Percentiles rank a stretch among this genome's conserved stretches.
Evolutionary conservation across 805 yeast genomes (phyloP).

Genomic region (Teunomyces kruisii): DNA sequence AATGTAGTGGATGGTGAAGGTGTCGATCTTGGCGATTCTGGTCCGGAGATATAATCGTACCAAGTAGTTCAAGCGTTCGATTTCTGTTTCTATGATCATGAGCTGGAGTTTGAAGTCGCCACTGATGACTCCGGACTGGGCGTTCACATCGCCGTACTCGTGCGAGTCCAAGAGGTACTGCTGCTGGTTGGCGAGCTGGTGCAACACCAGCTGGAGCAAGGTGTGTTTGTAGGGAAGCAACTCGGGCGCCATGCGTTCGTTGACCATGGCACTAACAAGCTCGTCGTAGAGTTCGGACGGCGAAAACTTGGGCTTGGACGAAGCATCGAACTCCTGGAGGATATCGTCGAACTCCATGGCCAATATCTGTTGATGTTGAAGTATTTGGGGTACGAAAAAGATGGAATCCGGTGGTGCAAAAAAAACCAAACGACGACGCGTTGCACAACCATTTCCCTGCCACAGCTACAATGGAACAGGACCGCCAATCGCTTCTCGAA

Average conservation of each 20-base stretch:
- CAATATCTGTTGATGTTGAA: not conserved
- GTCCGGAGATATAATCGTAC: constrained; percentile 80
- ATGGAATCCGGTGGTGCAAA: not conserved
- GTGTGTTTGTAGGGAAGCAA: constrained; percentile 70
- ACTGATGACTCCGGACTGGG: constrained; percentile 26
- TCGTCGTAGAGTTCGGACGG: constrained; percentile 17
- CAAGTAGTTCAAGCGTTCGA: constrained; percentile 81
- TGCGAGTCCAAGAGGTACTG: constrained; percentile 76
- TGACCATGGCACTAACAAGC: constrained; percentile 69
- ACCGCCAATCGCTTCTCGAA: constrained; percentile 36
- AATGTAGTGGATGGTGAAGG: constrained; percentile 59
- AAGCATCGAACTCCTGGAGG: constrained; percentile 58
- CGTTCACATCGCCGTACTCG: constrained; percentile 63
- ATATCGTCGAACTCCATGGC: constrained; percentile 67
- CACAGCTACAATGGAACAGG: constrained; percentile 22
- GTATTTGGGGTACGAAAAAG: too few relatives aligned
- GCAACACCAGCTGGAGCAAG: constrained; percentile 57
- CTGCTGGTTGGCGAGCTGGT: constrained; percentile 64
- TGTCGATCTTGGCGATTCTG: constrained; percentile 73
- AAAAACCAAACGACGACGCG: constrained; percentile 1
- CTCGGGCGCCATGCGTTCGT: constrained; percentile 86
- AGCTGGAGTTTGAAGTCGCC: constrained; percentile 59
- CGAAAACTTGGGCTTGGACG: constrained; percentile 5
- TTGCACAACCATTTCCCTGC: not conserved
- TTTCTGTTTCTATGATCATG: constrained; percentile 85